phyloP scores from a whole-genome alignment of 139 green algal species.

The Eudorina sp. region DNA sequence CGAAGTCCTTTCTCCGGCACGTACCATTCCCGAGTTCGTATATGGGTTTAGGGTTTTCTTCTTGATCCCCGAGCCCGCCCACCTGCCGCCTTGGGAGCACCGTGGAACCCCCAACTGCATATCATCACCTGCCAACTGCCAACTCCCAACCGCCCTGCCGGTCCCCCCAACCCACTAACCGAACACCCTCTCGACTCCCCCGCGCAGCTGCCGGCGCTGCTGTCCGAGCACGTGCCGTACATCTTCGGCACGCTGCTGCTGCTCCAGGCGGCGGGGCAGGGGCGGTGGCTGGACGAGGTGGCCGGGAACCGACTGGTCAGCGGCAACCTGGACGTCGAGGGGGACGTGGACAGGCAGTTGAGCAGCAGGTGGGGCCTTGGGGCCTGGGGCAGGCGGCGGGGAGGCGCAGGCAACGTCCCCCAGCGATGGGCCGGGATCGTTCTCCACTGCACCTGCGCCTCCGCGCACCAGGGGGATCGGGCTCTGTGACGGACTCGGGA shows the following conservation, averaged over 20 bases:
- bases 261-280: not conserved
- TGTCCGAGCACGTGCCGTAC: slow-evolving; percentile 7
- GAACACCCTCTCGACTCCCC: not conserved
- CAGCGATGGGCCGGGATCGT: not conserved
- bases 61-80: too few relatives aligned
- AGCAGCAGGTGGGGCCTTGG: not conserved
- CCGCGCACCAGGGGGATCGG: too few relatives aligned
- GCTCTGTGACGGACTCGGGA: too few relatives aligned
- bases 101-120: too few relatives aligned
- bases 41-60: too few relatives aligned
- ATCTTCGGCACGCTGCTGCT: slow-evolving; percentile 18
- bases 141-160: not conserved
- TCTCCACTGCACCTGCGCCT: too few relatives aligned
- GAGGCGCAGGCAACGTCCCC: not conserved
- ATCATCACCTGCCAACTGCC: too few relatives aligned
- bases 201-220: slow-evolving; percentile 15
- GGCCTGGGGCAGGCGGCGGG: not conserved
- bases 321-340: not conserved
- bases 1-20: too few relatives aligned
- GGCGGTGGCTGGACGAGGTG: not conserved
- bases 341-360: slow-evolving; percentile 19
- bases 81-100: too few relatives aligned
- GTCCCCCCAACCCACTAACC: too few relatives aligned
- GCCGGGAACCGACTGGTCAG: not conserved
- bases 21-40: too few relatives aligned